Percentiles rank a stretch among this genome's conserved stretches.
These are phyloP conservation scores for Ustilago xerochloae DNA, from an alignment of 1,284 basidiomycete species.

Conservation along the genomic window DNA sequence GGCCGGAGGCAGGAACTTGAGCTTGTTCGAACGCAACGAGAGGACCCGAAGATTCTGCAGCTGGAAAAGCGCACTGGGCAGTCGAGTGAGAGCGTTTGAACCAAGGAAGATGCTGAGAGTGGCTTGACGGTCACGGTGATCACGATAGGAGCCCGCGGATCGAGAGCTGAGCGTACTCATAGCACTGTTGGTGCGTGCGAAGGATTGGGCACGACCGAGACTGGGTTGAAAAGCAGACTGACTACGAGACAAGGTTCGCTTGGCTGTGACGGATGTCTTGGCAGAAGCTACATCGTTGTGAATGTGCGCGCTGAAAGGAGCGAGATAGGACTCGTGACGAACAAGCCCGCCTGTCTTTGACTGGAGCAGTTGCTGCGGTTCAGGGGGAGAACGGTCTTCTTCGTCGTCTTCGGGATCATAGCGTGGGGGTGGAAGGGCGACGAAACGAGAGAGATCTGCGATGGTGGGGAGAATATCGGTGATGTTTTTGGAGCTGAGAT, in stretches of 20 bases:
- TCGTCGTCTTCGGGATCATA: slow-evolving; percentile 26
- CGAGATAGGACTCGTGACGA: slow-evolving; percentile 47
- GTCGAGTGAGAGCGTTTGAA: slow-evolving; percentile 54
- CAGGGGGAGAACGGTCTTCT: neutral
- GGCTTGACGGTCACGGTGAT: slow-evolving; percentile 44
- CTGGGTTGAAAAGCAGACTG: slow-evolving; percentile 43
- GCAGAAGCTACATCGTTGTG: slow-evolving; percentile 25
- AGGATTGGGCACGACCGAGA: slow-evolving; percentile 24
- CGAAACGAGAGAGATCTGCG: slow-evolving; percentile 45
- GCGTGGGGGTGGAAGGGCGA: slow-evolving; percentile 42
- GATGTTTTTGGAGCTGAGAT: slow-evolving; percentile 38
- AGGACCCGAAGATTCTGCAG: slow-evolving; percentile 62
- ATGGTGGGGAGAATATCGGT: slow-evolving; percentile 43
- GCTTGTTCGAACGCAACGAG: slow-evolving; percentile 63
- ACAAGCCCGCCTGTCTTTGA: slow-evolving; percentile 38
- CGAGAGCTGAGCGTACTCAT: slow-evolving; percentile 27
- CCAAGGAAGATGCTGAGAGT: slow-evolving; percentile 47
- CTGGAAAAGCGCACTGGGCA: slow-evolving; percentile 64
- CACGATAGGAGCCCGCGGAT: slow-evolving; percentile 37
- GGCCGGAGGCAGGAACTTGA: slow-evolving; percentile 58
- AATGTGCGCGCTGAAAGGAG: slow-evolving; percentile 42
- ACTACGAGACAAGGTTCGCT: slow-evolving; percentile 26
- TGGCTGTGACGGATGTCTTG: neutral
- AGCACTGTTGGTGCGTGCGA: slow-evolving; percentile 36
- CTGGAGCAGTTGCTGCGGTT: slow-evolving; percentile 25